These are phyloP conservation scores for Groenewaldozyma salmanticensis DNA, from an alignment of 805 yeast genomes.

Conservation along the genomic window DNA sequence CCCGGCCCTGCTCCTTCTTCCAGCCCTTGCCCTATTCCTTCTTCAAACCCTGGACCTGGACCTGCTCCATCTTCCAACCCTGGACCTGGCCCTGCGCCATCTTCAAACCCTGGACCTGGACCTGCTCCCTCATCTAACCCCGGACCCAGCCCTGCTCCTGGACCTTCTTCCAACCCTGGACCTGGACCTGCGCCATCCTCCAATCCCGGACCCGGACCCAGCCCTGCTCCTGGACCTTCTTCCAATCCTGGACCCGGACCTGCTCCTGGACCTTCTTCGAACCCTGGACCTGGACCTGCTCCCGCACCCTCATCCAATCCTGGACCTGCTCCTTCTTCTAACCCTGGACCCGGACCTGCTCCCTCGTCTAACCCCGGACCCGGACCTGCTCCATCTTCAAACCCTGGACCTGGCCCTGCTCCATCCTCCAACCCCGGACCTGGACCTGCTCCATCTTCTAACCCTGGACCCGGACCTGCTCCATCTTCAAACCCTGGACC, in stretches of 20 bases:
- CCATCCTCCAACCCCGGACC: slow-evolving; percentile 12
- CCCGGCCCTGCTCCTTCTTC: background rate
- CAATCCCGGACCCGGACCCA: slow-evolving; percentile 1
- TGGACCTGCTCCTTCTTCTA: slow-evolving; percentile 1
- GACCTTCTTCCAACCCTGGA: slow-evolving; percentile 2
- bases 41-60: background rate
- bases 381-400: slow-evolving; percentile 1
- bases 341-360: slow-evolving; percentile 8
- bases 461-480: background rate
- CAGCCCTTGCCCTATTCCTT: background rate
- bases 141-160: slow-evolving; percentile 4
- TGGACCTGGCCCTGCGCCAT: background rate
- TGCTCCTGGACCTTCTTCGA: background rate
- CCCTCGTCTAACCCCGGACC: background rate
- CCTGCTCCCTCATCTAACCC: slow-evolving; percentile 6
- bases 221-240: background rate
- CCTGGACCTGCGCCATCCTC: background rate
- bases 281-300: background rate
- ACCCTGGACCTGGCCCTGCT: slow-evolving; percentile 15
- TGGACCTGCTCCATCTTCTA: background rate
- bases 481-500: background rate
- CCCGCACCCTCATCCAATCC: background rate
- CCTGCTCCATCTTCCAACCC: background rate
- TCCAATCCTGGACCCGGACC: slow-evolving; percentile 10
- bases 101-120: slow-evolving; percentile 1